A percentile compares a stretch with the other conserved stretches of the same genome.
Evolutionary conservation across 2,329 filamentous ascomycete species (phyloP).

Genomic region (Microsporum audouinii): DNA sequence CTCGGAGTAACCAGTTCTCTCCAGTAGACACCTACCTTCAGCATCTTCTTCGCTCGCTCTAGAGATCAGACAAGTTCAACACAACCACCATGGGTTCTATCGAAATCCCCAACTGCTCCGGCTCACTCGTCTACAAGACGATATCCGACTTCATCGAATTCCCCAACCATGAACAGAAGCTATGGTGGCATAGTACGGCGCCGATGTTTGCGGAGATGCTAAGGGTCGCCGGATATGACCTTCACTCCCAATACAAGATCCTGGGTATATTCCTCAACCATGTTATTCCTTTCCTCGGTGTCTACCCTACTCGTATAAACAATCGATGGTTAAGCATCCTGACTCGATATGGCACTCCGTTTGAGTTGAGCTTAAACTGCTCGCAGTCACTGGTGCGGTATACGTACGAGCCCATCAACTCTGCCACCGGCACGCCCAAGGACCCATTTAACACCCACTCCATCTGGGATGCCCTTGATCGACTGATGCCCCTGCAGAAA

Average conservation of each 20-base stretch:
- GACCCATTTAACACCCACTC: slow-evolving; percentile 10
- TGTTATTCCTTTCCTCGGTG: slow-evolving; percentile 15
- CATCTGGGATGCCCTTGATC: not conserved
- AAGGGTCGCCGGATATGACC: slow-evolving; percentile 11
- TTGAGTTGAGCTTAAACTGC: slow-evolving; percentile 14
- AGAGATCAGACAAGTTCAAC: not conserved
- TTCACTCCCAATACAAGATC: slow-evolving; percentile 14
- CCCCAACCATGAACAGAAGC: slow-evolving; percentile 10
- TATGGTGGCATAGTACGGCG: slow-evolving; percentile 18
- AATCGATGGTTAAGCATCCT: slow-evolving; percentile 1
- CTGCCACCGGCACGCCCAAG: slow-evolving; percentile 2
- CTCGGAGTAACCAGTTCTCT: not conserved
- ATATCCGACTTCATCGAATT: slow-evolving; percentile 7
- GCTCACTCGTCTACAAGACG: not conserved
- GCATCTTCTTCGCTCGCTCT: not conserved
- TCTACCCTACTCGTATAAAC: slow-evolving; percentile 9
- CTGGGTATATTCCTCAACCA: slow-evolving; percentile 13
- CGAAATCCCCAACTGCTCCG: slow-evolving; percentile 1
- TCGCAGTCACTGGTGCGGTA: slow-evolving; percentile 10
- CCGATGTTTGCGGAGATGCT: slow-evolving; percentile 15
- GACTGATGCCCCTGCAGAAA: not conserved
- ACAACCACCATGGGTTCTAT: not conserved
- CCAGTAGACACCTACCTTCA: not conserved
- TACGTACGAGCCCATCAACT: slow-evolving; percentile 6
- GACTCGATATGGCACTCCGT: slow-evolving; percentile 6